Conservation (phyloP, 345 rosid species). For the rapeseed (Brassica napus) region Da-Ae NC_063441.1:2774501-2775000, state of each 20-base stretch:
- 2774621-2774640: conserved; percentile 23
- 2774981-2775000: background rate
- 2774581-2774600: conserved; percentile 16
- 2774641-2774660: conserved; percentile 23
- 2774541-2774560: conserved; percentile 31
- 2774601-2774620: conserved; percentile 18
- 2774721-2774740: conserved; percentile 19
- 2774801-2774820: background rate
- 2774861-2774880: conserved; percentile 18
- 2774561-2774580: conserved; percentile 37
- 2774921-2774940: conserved; percentile 1
- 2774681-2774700: conserved; percentile 18
- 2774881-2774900: conserved; percentile 18
- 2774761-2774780: conserved; percentile 24
- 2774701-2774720: conserved; percentile 22
- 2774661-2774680: conserved; percentile 27
- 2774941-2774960: background rate
- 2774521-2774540: conserved; percentile 37
- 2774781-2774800: conserved; percentile 10
- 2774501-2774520: conserved; percentile 35
- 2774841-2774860: conserved; percentile 19
- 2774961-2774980: background rate
- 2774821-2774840: conserved; percentile 1
- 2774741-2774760: conserved; percentile 4
- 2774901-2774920: too few relatives aligned